These are phyloP conservation scores for Apophysomyces ossiformis DNA, from an alignment of 371 early-diverging fungal genomes.

Conservation along the genomic window DNA sequence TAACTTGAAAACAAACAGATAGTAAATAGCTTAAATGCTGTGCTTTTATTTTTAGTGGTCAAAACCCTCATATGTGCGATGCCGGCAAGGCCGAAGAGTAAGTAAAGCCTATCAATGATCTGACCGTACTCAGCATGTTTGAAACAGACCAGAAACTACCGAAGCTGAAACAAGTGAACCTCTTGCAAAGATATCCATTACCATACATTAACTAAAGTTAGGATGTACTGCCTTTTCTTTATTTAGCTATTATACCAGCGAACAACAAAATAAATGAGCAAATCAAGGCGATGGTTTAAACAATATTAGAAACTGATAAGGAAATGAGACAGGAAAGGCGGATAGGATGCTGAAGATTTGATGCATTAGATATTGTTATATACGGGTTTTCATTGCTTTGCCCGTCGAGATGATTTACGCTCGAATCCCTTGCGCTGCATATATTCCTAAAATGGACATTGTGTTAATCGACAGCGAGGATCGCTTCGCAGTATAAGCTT, in stretches of 20 bases:
- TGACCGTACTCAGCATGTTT: neutral
- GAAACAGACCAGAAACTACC: neutral
- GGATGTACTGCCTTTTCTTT: neutral
- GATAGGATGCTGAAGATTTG: neutral
- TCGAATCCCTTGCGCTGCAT: conserved; percentile 33
- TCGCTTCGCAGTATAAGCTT: conserved; percentile 12
- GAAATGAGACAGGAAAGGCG: neutral
- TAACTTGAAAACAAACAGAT: neutral
- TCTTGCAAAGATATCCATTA: neutral
- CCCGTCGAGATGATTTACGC: conserved; percentile 27
- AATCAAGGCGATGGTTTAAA: neutral
- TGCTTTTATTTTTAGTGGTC: conserved; percentile 26
- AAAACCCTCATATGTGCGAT: conserved; percentile 49
- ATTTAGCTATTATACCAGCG: conserved; percentile 9
- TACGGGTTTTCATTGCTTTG: conserved; percentile 4
- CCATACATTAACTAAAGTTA: neutral
- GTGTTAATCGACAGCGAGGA: neutral
- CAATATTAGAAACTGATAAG: neutral
- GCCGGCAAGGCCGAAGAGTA: neutral
- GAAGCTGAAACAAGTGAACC: neutral
- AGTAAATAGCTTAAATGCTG: neutral
- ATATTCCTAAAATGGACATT: conserved; percentile 24
- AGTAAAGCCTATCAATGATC: neutral
- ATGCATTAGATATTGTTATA: neutral
- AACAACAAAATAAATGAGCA: neutral